phyloP scores from a whole-genome alignment of 163 green algal species.

The Volvox carteri region DNA sequence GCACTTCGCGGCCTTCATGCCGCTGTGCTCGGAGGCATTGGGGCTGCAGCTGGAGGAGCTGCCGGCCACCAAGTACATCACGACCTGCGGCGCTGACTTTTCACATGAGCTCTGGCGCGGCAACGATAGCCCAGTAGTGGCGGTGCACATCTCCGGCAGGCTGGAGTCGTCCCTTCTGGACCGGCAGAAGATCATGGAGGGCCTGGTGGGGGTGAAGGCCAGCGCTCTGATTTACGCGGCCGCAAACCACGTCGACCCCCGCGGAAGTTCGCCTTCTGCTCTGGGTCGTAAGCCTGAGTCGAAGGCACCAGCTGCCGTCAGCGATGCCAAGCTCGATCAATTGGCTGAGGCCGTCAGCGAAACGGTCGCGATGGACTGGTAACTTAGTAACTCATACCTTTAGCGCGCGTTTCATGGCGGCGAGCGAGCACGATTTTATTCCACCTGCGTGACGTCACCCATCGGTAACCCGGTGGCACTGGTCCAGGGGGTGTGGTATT shows the following conservation, averaged over 20 bases:
- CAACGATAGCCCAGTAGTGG: not conserved
- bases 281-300: too few relatives aligned
- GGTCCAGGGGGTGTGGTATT: too few relatives aligned
- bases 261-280: too few relatives aligned
- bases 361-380: too few relatives aligned
- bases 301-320: too few relatives aligned
- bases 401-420: too few relatives aligned
- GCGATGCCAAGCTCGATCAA: too few relatives aligned
- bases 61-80: not conserved
- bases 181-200: not conserved
- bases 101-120: not conserved
- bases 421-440: too few relatives aligned
- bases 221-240: not conserved
- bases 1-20: slow-evolving; percentile 48
- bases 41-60: not conserved
- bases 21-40: slow-evolving; percentile 4
- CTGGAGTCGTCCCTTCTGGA: not conserved
- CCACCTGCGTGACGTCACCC: too few relatives aligned
- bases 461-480: too few relatives aligned
- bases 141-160: not conserved
- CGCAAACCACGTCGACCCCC: not conserved
- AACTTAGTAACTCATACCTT: too few relatives aligned
- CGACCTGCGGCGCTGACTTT: not conserved
- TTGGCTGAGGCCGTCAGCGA: too few relatives aligned
- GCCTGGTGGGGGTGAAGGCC: not conserved